Base-by-base conservation (phyloP, 768 basidiomycete genomes). In the Boletus huronensis region DNA sequence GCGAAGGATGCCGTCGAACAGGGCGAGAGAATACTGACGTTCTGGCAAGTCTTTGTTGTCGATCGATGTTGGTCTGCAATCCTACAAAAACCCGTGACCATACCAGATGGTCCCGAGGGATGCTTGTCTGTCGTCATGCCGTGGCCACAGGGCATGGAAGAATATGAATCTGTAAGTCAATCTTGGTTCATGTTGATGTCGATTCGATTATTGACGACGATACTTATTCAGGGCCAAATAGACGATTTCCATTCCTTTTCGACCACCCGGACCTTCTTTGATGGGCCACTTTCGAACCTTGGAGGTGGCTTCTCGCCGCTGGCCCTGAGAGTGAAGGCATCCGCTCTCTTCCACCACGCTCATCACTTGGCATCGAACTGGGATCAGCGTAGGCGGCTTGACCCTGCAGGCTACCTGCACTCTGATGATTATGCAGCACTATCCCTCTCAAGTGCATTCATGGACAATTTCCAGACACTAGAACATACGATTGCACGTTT, bases 1-100 rank as follows among this genome's bases (percentile, higher is more conserved):
- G 72, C 81, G 2, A 82, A 81, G 64, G 79, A 80, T 58, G 72
- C 78, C 38, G 68, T 84, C 45, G 82, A 83, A 59, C 83, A 85
- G 42, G 86, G 84, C 44, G 87, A 90, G 64, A 77, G 87, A 39
- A 83, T 90, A 52, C 69, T 84, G 36, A 79, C 88, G 0, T 93
- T 93, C 61, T 93, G 90, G 90, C 87, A 90, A 65, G 87, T 88
- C 11, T 93, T 84, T 70, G 82, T 82, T 62, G 74, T 91, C 58
- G 90, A 93, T 69, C 81, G 85, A 29, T 89, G 87, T 64, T 90
- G 88, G 87, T 88, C 88, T 21, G 83, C 85, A 6, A 80, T 83
- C 10, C 77, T 90, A 6, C 84, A 82, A 29, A 84, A 85, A 57
- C 87, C 88, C 5, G 73, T 77, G 10, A 75, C 83, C 39, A 82